phyloP scores from a whole-genome alignment of 169 alveolate species.

The Plasmodium falciparum region DNA sequence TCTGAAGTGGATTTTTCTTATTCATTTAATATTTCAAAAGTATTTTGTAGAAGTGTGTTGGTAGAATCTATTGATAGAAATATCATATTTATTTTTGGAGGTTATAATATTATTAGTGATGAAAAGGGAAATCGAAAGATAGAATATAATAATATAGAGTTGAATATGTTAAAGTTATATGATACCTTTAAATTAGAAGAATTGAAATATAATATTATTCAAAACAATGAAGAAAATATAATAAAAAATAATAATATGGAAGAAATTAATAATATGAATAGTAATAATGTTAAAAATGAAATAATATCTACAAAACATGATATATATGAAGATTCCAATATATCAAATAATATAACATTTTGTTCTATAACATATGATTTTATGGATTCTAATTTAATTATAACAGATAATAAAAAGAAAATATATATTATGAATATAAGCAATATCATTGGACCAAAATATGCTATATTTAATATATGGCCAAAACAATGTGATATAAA shows the following conservation, averaged over 20 bases:
- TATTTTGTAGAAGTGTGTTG: slow-evolving; percentile 37
- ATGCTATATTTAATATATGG: slow-evolving; percentile 44
- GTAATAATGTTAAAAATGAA: neutral
- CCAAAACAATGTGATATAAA: slow-evolving; percentile 53
- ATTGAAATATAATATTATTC: slow-evolving; percentile 37
- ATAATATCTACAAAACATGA: neutral
- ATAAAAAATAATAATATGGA: slow-evolving; percentile 10
- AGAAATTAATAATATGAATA: neutral
- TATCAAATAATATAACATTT: slow-evolving; percentile 12
- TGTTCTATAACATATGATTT: slow-evolving; percentile 63
- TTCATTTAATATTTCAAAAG: slow-evolving; percentile 52
- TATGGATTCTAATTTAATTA: slow-evolving; percentile 45
- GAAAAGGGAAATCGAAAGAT: slow-evolving; percentile 66
- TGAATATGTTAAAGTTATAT: slow-evolving; percentile 64
- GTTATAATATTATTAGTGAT: slow-evolving; percentile 62
- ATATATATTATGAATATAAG: slow-evolving; percentile 61
- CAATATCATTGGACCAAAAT: slow-evolving; percentile 66
- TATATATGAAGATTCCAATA: slow-evolving; percentile 6
- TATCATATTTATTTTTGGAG: slow-evolving; percentile 68
- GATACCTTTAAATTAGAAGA: slow-evolving; percentile 64
- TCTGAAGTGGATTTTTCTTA: slow-evolving; percentile 65
- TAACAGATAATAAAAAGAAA: slow-evolving; percentile 37
- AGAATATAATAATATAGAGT: slow-evolving; percentile 27
- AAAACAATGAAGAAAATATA: neutral
- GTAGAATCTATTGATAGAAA: slow-evolving; percentile 69